Conservation (phyloP, 106 monocot species). For the Allium cepa region DNA sequence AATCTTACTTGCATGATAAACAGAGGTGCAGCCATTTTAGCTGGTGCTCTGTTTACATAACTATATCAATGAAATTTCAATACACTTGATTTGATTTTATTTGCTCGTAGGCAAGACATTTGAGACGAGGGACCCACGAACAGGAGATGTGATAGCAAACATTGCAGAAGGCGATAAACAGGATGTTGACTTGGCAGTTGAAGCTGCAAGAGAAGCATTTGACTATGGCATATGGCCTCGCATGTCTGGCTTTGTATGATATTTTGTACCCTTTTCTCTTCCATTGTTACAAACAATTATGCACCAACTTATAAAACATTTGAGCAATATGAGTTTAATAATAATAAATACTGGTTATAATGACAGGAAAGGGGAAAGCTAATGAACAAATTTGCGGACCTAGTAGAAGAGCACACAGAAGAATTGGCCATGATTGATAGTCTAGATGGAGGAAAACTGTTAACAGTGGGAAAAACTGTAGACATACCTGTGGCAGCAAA, state of each 20-base stretch:
- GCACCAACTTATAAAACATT: background rate
- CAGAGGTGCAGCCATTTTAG: too few relatives aligned
- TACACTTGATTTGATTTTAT: too few relatives aligned
- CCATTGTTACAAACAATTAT: background rate
- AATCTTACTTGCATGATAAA: too few relatives aligned
- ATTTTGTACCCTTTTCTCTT: background rate
- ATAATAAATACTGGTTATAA: background rate
- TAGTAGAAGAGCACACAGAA: slow-evolving; percentile 41
- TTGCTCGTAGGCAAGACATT: slow-evolving; percentile 44
- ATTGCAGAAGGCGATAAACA: slow-evolving; percentile 58
- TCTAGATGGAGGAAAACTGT: slow-evolving; percentile 50
- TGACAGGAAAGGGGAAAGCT: slow-evolving; percentile 52
- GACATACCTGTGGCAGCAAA: slow-evolving; percentile 30
- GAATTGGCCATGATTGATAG: slow-evolving; percentile 44
- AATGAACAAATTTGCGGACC: slow-evolving; percentile 49
- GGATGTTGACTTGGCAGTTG: slow-evolving; percentile 53
- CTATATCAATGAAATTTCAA: too few relatives aligned
- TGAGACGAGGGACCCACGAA: slow-evolving; percentile 53
- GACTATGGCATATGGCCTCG: slow-evolving; percentile 70
- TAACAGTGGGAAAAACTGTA: slow-evolving; percentile 12
- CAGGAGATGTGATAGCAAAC: slow-evolving; percentile 40
- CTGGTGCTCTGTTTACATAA: too few relatives aligned
- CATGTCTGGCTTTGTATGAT: slow-evolving; percentile 57
- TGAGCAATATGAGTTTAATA: background rate
- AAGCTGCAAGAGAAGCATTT: slow-evolving; percentile 60